phyloP scores from a whole-genome alignment of 371 early-diverging fungal species.

The Cokeromyces recurvatus region DNA sequence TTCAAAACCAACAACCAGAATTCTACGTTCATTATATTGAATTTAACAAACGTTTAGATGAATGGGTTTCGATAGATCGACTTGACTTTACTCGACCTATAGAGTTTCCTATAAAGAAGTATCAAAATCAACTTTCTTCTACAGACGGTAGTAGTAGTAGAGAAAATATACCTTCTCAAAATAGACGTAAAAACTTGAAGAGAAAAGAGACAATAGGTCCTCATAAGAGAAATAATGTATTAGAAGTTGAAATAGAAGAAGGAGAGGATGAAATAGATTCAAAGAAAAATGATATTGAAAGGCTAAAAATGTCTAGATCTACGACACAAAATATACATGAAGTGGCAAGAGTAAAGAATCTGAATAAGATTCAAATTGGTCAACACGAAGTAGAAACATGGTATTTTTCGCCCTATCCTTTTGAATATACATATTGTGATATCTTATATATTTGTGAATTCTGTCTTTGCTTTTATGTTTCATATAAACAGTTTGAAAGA shows the following conservation, averaged over 20 bases:
- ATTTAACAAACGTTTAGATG: slow-evolving; percentile 99
- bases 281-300: slow-evolving; percentile 91
- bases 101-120: slow-evolving; percentile 54
- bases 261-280: slow-evolving; percentile 23
- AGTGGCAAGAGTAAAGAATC: slow-evolving; percentile 90
- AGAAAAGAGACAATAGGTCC: slow-evolving; percentile 2
- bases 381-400: slow-evolving; percentile 95
- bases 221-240: slow-evolving; percentile 7
- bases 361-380: slow-evolving; percentile 92
- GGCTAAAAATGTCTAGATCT: slow-evolving; percentile 85
- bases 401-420: slow-evolving; percentile 97
- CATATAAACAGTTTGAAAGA: slow-evolving; percentile 57
- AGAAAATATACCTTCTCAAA: slow-evolving; percentile 27
- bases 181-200: slow-evolving; percentile 1
- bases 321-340: slow-evolving; percentile 95
- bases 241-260: slow-evolving; percentile 16
- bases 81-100: slow-evolving; percentile 74
- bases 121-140: slow-evolving; percentile 49
- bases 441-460: slow-evolving; percentile 90
- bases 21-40: slow-evolving; percentile 98
- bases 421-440: slow-evolving; percentile 67
- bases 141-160: slow-evolving; percentile 19
- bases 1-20: slow-evolving; percentile 51
- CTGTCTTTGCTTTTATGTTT: slow-evolving; percentile 81
- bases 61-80: slow-evolving; percentile 85